Evolutionary conservation across 2,329 filamentous ascomycete genomes (phyloP).

Genomic region (Trichoderma gracile): DNA sequence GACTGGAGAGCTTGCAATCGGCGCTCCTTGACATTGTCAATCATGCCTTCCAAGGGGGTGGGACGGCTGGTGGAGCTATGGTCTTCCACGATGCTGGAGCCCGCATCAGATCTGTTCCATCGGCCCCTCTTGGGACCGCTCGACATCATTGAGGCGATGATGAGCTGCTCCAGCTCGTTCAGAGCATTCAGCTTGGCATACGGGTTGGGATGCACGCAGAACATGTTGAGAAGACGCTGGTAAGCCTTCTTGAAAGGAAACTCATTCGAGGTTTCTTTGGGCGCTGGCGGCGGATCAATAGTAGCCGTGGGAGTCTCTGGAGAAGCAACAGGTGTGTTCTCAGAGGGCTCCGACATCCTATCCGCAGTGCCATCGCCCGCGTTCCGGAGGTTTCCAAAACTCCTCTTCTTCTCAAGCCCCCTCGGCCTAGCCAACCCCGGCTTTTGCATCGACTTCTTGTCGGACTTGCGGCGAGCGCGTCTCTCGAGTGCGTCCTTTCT

Average conservation of each 20-base stretch:
- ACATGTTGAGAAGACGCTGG: constrained; percentile 75
- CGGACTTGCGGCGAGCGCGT: constrained; percentile 44
- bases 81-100: constrained; percentile 39
- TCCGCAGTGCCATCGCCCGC: constrained; percentile 46
- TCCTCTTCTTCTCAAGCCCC: constrained; percentile 65
- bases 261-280: constrained; percentile 45
- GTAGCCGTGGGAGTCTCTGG: constrained; percentile 42
- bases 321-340: constrained; percentile 41
- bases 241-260: constrained; percentile 85
- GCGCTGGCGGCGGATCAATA: constrained; percentile 25
- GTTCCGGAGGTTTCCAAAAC: constrained; percentile 63
- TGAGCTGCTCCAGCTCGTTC: constrained; percentile 79
- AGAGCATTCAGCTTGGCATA: constrained; percentile 81
- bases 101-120: constrained; percentile 42
- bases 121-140: constrained; percentile 39
- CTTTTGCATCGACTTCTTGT: constrained; percentile 47
- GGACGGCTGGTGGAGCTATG: constrained; percentile 40
- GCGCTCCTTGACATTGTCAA: constrained; percentile 69
- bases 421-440: constrained; percentile 50
- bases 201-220: constrained; percentile 86
- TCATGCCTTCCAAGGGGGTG: constrained; percentile 63
- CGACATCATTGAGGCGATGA: constrained; percentile 66
- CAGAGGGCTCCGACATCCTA: constrained; percentile 42
- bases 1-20: constrained; percentile 54
- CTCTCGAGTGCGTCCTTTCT: constrained; percentile 58